A percentile compares a stretch with the other conserved stretches of the same genome.
Evolutionary conservation across 345 rosid genomes (phyloP).

Genomic region (Jatropha curcas): DNA sequence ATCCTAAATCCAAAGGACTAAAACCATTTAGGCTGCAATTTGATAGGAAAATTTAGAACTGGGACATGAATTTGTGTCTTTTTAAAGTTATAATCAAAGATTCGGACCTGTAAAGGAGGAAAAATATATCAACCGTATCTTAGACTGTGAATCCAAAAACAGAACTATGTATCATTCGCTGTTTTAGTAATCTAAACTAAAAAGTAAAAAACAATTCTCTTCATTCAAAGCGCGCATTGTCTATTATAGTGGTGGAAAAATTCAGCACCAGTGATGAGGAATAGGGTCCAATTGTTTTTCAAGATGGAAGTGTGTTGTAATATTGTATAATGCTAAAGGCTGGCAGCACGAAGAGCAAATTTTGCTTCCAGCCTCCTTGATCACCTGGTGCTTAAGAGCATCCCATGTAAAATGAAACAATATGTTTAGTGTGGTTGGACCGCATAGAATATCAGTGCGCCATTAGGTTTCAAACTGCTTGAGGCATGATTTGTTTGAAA

Average conservation of each 20-base stretch:
- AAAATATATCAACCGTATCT: background rate
- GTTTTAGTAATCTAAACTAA: background rate
- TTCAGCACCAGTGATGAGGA: background rate
- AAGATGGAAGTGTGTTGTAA: background rate
- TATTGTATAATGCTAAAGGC: background rate
- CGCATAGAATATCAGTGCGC: background rate
- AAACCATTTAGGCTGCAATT: too few relatives aligned
- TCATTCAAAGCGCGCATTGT: background rate
- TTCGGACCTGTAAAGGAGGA: background rate
- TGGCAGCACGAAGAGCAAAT: background rate
- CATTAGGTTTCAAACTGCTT: background rate
- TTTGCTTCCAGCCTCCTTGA: background rate
- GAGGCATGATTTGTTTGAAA: background rate
- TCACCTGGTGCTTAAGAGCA: background rate
- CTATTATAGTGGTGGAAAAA: background rate
- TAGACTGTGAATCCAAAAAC: background rate
- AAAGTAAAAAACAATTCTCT: background rate
- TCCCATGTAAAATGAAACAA: background rate
- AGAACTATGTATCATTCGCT: background rate
- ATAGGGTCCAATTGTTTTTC: background rate
- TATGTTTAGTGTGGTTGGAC: background rate
- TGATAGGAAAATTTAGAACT: too few relatives aligned
- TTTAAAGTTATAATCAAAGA: background rate
- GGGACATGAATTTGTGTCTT: background rate
- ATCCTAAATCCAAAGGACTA: too few relatives aligned